These are phyloP conservation scores for Candida patagonica DNA, from an alignment of 805 yeast genomes.

Conservation along the genomic window DNA sequence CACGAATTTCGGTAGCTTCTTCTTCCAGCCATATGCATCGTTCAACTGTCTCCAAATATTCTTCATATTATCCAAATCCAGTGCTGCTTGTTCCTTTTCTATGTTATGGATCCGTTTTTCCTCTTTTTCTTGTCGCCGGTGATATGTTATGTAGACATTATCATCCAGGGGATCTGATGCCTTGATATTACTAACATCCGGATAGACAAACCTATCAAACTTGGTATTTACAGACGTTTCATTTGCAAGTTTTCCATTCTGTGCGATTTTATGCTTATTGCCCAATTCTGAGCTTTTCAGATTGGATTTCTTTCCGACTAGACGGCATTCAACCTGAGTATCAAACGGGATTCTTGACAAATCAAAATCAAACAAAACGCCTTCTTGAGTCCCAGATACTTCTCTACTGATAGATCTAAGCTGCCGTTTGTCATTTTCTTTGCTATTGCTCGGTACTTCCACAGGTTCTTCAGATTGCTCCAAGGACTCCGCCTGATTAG, in stretches of 20 bases:
- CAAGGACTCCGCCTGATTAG: background rate
- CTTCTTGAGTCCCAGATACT: background rate
- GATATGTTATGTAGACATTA: slow-evolving; percentile 36
- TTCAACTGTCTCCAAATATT: slow-evolving; percentile 36
- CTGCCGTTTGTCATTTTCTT: background rate
- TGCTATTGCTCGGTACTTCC: background rate
- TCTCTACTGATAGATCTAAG: background rate
- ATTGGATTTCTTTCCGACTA: background rate
- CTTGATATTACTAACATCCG: too few species aligned
- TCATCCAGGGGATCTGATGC: slow-evolving; percentile 41
- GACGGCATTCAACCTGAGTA: background rate
- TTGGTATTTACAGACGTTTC: too few species aligned
- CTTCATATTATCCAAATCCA: slow-evolving; percentile 45
- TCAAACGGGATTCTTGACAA: background rate
- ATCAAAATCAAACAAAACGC: slow-evolving; percentile 5
- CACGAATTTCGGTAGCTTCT: slow-evolving; percentile 39
- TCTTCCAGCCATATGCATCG: slow-evolving; percentile 38
- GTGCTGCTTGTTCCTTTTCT: slow-evolving; percentile 43
- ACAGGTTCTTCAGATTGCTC: background rate
- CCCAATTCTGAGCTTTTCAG: too few species aligned
- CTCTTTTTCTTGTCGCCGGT: slow-evolving; percentile 51
- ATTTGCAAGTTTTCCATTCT: too few species aligned
- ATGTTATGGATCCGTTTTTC: slow-evolving; percentile 50
- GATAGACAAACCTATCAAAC: too few species aligned
- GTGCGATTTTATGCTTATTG: background rate